Conservation (phyloP, 2,329 filamentous ascomycete species). For the Cordyceps farinosa region DNA sequence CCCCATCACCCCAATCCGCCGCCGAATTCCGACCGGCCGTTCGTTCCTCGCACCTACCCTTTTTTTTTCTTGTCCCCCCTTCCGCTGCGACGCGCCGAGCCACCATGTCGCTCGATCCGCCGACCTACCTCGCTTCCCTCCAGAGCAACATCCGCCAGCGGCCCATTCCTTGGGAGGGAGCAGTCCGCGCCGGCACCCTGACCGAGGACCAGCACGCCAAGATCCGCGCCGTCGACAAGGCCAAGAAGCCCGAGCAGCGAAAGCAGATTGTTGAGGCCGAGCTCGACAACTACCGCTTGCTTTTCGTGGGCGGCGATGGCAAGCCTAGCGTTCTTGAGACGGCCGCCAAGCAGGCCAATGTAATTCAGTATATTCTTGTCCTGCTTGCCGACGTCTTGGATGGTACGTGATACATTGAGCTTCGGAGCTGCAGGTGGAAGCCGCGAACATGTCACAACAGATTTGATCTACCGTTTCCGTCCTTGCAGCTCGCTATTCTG, state of each 20-base stretch:
- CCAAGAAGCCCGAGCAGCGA: constrained; percentile 79
- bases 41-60: constrained; percentile 12
- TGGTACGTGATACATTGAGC: constrained; percentile 49
- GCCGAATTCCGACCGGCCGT: constrained; percentile 16
- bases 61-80: not conserved
- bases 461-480: not conserved
- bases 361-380: constrained; percentile 92
- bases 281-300: constrained; percentile 70
- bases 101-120: constrained; percentile 85
- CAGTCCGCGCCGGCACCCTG: constrained; percentile 87
- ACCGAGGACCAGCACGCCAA: constrained; percentile 91
- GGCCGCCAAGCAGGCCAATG: constrained; percentile 80
- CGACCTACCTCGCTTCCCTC: constrained; percentile 77
- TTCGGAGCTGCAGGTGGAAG: not conserved
- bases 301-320: constrained; percentile 76
- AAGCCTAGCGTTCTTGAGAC: constrained; percentile 72
- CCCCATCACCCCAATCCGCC: constrained; percentile 16
- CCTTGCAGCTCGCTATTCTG: constrained; percentile 11
- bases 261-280: constrained; percentile 78
- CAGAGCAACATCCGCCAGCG: constrained; percentile 96
- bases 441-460: not conserved
- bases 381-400: constrained; percentile 83
- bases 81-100: constrained; percentile 24
- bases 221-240: constrained; percentile 95
- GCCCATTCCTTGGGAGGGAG: constrained; percentile 96